Evolutionary conservation across 768 basidiomycete genomes (phyloP).

Genomic region (Pleurotus djamor): DNA sequence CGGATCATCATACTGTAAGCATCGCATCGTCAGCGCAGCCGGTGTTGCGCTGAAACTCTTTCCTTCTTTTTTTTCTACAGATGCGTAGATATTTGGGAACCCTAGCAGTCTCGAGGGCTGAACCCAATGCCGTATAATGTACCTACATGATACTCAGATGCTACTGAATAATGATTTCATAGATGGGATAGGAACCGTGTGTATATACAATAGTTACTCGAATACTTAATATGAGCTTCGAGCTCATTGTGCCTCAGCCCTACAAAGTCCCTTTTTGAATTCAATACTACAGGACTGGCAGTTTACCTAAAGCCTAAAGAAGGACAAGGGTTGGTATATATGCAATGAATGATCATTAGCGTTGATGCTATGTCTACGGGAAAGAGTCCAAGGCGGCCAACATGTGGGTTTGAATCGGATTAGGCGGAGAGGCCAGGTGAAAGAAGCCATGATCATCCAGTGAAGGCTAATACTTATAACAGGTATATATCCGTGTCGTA

Average conservation of each 20-base stretch:
- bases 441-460: no score
- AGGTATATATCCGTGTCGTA: no score
- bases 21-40: not conserved
- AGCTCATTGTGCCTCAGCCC: slow-evolving; percentile 14
- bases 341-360: no score
- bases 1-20: slow-evolving; percentile 81
- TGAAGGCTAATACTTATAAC: no score
- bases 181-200: not conserved
- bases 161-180: no score
- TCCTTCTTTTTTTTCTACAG: no score
- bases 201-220: not conserved
- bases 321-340: not conserved
- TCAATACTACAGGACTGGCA: not conserved
- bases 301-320: not conserved
- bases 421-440: no score
- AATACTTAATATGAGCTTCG: not conserved
- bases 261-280: not conserved
- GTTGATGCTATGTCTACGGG: no score
- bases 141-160: not conserved
- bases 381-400: no score
- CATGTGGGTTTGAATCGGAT: no score
- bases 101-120: not conserved
- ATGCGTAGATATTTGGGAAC: slow-evolving; percentile 8
- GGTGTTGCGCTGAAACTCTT: not conserved
- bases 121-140: not conserved